Conservation (phyloP, 257 asterid genomes). For the Craterostigma plantagineum region DNA sequence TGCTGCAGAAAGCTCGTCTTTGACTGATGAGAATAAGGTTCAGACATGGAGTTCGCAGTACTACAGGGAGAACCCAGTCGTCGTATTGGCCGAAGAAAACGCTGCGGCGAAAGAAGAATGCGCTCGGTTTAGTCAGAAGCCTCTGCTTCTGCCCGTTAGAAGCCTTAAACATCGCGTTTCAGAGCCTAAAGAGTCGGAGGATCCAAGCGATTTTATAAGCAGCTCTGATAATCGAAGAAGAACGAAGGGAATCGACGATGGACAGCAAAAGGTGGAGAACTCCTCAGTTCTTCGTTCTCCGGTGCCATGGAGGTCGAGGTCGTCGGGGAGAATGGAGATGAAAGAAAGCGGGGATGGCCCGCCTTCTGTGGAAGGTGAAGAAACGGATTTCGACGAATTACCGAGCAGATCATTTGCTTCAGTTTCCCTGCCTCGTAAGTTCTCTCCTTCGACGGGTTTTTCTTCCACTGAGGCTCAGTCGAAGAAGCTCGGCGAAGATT, state of each 20-base stretch:
- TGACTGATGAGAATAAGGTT: conserved; percentile 33
- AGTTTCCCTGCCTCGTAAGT: too few relatives aligned
- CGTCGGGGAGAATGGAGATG: conserved; percentile 51
- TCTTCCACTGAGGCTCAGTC: conserved; percentile 24
- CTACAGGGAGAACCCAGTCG: conserved; percentile 44
- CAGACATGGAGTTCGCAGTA: conserved; percentile 59
- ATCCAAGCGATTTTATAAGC: too few relatives aligned
- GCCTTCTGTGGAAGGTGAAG: conserved; percentile 16
- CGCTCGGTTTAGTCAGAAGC: conserved; percentile 30
- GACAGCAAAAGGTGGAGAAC: conserved; percentile 24
- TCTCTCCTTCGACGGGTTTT: conserved; percentile 8
- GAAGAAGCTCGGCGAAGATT: conserved; percentile 23
- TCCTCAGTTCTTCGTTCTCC: conserved; percentile 54
- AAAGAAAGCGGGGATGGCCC: conserved; percentile 14
- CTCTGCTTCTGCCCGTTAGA: conserved; percentile 68
- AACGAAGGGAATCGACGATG: conserved; percentile 13
- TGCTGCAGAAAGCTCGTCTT: conserved; percentile 27
- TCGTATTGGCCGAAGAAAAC: conserved; percentile 24
- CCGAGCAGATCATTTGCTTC: conserved; percentile 6
- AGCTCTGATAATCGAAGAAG: too few relatives aligned
- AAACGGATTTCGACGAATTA: too few relatives aligned
- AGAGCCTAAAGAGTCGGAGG: conserved; percentile 10
- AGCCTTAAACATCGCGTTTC: conserved; percentile 60
- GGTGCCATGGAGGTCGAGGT: conserved; percentile 83
- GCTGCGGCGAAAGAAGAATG: conserved; percentile 12